Percentiles rank a stretch among this genome's conserved stretches.
phyloP scores from a whole-genome alignment of 2,329 filamentous ascomycete genomes.

The Fusarium neocosmosporiellum region DNA sequence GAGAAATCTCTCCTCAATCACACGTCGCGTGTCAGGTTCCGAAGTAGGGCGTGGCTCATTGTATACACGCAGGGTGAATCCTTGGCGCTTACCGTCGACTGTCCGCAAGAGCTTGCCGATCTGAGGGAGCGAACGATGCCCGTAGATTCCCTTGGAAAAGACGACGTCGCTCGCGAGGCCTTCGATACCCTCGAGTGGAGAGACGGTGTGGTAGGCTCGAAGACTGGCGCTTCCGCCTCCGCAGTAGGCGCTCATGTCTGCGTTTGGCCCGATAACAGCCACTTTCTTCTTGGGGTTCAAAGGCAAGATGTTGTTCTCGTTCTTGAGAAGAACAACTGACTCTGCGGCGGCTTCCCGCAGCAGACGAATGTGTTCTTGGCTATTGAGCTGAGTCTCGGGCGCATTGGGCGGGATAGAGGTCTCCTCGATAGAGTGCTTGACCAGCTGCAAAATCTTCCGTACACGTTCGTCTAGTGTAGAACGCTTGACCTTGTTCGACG shows the following conservation, averaged over 20 bases:
- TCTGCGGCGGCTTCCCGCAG: constrained; percentile 60
- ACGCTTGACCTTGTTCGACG: constrained; percentile 43
- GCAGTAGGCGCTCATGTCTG: constrained; percentile 51
- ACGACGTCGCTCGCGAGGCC: constrained; percentile 30
- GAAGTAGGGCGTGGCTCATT: constrained; percentile 24
- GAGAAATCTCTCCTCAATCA: constrained; percentile 37
- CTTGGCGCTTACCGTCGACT: constrained; percentile 29
- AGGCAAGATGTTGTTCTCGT: constrained; percentile 14
- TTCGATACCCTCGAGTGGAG: constrained; percentile 46
- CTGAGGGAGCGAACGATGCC: constrained; percentile 48
- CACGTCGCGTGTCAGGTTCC: neutral
- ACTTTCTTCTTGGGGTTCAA: constrained; percentile 39
- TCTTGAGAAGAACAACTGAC: constrained; percentile 64
- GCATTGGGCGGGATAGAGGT: constrained; percentile 22
- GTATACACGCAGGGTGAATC: constrained; percentile 44
- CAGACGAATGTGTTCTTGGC: constrained; percentile 41
- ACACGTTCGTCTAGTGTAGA: constrained; percentile 44
- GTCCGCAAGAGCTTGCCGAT: constrained; percentile 40
- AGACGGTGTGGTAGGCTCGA: constrained; percentile 46
- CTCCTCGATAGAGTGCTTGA: constrained; percentile 38
- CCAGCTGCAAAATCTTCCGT: constrained; percentile 47
- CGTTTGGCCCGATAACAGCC: constrained; percentile 65
- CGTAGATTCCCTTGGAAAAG: constrained; percentile 44
- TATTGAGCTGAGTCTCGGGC: constrained; percentile 26
- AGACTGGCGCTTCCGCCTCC: constrained; percentile 49